These are phyloP conservation scores for Pseudofabraea citricarpa DNA, from an alignment of 2,329 filamentous ascomycete genomes.

Conservation along the genomic window DNA sequence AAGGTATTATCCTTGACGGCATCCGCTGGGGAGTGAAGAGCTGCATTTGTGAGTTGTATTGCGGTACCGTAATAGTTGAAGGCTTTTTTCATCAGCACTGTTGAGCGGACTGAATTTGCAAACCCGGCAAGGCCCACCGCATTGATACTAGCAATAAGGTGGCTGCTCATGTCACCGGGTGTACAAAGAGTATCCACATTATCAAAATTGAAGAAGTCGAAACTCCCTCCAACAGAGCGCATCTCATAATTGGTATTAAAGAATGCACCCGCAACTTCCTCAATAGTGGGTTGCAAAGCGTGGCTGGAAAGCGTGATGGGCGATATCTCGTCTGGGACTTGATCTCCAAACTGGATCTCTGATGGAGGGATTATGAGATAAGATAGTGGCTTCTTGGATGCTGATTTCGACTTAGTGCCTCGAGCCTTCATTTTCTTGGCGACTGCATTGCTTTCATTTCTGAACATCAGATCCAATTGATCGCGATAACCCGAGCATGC, in stretches of 20 bases:
- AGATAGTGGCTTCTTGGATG: neutral
- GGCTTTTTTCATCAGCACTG: conserved; percentile 33
- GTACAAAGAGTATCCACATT: neutral
- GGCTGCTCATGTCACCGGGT: conserved; percentile 30
- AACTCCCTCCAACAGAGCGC: conserved; percentile 31
- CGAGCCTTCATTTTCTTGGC: conserved; percentile 41
- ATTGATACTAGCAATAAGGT: conserved; percentile 43
- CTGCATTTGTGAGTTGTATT: conserved; percentile 42
- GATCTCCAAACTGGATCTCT: neutral
- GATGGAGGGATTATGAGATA: neutral
- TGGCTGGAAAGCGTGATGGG: neutral
- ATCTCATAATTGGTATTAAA: conserved; percentile 6
- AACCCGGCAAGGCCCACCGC: conserved; percentile 45
- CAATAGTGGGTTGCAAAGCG: conserved; percentile 1
- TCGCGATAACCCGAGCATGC: conserved; percentile 49
- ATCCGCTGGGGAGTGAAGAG: conserved; percentile 38
- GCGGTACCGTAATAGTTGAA: conserved; percentile 45
- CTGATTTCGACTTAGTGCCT: neutral
- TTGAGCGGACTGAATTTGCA: neutral
- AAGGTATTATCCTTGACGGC: conserved; percentile 47
- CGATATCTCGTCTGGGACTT: neutral
- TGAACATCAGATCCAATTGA: conserved; percentile 50
- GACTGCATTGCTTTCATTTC: conserved; percentile 49
- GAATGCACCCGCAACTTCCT: conserved; percentile 3
- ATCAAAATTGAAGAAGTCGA: conserved; percentile 41